Evolutionary conservation across 768 basidiomycete genomes (phyloP).

Genomic region (Kwoniella newhampshirensis): DNA sequence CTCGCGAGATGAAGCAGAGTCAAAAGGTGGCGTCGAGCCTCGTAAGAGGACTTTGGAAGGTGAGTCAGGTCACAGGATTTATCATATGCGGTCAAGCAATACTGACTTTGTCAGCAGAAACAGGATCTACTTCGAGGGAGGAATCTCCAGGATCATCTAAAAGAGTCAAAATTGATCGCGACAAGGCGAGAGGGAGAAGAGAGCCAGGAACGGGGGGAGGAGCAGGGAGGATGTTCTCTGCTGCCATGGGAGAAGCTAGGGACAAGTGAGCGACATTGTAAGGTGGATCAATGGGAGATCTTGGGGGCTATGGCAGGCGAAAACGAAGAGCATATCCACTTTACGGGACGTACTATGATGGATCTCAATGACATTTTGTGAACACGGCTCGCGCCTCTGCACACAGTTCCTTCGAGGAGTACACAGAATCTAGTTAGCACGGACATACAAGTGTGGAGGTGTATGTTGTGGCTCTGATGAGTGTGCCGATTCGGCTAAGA

Average conservation of each 20-base stretch:
- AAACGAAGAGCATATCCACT: too few relatives aligned
- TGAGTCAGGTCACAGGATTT: slow-evolving; percentile 13
- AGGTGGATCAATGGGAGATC: background rate
- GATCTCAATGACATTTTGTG: too few relatives aligned
- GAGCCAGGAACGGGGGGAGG: slow-evolving; percentile 7
- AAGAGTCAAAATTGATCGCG: slow-evolving; percentile 40
- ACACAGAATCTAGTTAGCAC: too few relatives aligned
- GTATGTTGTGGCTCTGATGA: too few relatives aligned
- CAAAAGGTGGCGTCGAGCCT: slow-evolving; percentile 8
- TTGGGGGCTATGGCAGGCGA: too few relatives aligned
- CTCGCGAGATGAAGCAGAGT: slow-evolving; percentile 1
- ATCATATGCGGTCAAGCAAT: background rate
- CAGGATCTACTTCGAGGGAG: slow-evolving; percentile 23
- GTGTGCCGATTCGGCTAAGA: too few relatives aligned
- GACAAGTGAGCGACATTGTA: slow-evolving; percentile 10
- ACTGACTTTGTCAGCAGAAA: slow-evolving; percentile 17
- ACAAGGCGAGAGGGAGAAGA: slow-evolving; percentile 22
- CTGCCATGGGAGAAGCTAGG: slow-evolving; percentile 16
- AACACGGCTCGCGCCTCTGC: too few relatives aligned
- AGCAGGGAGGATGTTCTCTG: slow-evolving; percentile 12
- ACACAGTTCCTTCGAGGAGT: too few relatives aligned
- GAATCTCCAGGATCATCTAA: slow-evolving; percentile 38
- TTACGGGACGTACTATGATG: too few relatives aligned
- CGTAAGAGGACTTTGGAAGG: slow-evolving; percentile 40
- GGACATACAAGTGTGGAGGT: too few relatives aligned